Base-by-base conservation (phyloP, 2,329 filamentous ascomycete species). In the Pestalotiopsis sp. region DNA sequence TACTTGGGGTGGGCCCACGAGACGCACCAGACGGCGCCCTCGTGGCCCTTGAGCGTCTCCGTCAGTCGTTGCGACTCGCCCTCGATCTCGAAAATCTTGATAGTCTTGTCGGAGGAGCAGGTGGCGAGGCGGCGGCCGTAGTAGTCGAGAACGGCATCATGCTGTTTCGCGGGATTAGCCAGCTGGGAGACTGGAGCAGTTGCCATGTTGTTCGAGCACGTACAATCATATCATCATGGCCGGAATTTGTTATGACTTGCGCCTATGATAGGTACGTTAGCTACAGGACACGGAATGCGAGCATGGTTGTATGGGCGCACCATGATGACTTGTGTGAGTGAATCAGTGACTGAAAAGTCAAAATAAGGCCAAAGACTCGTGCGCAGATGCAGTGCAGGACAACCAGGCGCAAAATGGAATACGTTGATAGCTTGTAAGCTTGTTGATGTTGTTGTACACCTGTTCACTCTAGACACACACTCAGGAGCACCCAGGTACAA, bases 161-260 rank as follows among this genome's bases (percentile, higher is more conserved):
- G 96, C 95, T 94, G 74, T 41, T 56, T 45, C 6, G 67, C 67
- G 57, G 66, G 65, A 72, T 76, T 69, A 74, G 64, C 68, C 70
- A 41, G 66, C 63, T 67, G 62, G 13, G 4, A 27, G 12, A n/a
- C 61, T 25, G 20, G 36, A 17, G 49, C 23, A 12, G 13, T 20
- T 45, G 59, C 12, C 20, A 6, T 7, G 17, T 14, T 12, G 39
- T 25, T 45, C 61, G 38, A 9, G 56, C 27, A 69, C 66, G 41
- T 94, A 98, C 95, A 89, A 99, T 98, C 95, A 98, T 98, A 81
- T 98, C 95, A 92, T 98, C 95, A 86, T 99, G 96, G 79, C 92
- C 92, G 71, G 92, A 92, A 82, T 94, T 94, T 73, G 92, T 89
- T 82, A 95, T 94, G 77, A 94, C 90, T 85, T 95, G 92, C 73